phyloP scores from a whole-genome alignment of 2,329 filamentous ascomycete species.

The Pseudocercospora pini-densiflorae region DNA sequence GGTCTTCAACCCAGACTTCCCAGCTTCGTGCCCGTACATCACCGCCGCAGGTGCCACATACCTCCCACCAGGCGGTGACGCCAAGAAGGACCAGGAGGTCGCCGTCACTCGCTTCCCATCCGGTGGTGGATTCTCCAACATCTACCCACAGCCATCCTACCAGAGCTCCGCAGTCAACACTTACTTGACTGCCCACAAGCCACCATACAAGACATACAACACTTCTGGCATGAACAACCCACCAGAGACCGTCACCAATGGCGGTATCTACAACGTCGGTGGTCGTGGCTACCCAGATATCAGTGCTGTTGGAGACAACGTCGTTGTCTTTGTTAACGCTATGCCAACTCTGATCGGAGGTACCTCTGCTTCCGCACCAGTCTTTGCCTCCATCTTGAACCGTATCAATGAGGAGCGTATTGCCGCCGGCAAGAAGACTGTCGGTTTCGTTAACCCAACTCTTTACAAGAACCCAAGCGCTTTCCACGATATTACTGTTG shows the following conservation, averaged over 20 bases:
- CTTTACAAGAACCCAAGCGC: slow-evolving; percentile 46
- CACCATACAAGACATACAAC: slow-evolving; percentile 41
- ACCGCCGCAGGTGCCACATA: neutral
- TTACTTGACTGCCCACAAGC: slow-evolving; percentile 40
- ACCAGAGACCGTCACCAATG: slow-evolving; percentile 5
- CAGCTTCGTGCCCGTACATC: slow-evolving; percentile 40
- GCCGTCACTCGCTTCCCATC: slow-evolving; percentile 26
- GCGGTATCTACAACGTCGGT: slow-evolving; percentile 33
- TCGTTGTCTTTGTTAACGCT: slow-evolving; percentile 30
- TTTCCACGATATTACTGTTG: slow-evolving; percentile 44
- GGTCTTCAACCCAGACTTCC: slow-evolving; percentile 40
- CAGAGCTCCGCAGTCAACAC: slow-evolving; percentile 44
- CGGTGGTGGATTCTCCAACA: slow-evolving; percentile 47
- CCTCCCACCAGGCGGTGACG: slow-evolving; percentile 26
- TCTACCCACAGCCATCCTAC: slow-evolving; percentile 42
- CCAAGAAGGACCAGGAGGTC: slow-evolving; percentile 19
- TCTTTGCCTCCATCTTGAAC: slow-evolving; percentile 34
- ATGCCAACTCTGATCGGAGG: slow-evolving; percentile 33
- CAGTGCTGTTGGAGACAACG: slow-evolving; percentile 36
- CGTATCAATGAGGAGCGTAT: slow-evolving; percentile 39
- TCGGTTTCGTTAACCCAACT: slow-evolving; percentile 38
- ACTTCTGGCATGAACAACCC: slow-evolving; percentile 51
- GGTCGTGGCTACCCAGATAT: slow-evolving; percentile 50
- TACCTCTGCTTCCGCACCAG: slow-evolving; percentile 35
- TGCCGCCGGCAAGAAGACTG: slow-evolving; percentile 33